Evolutionary conservation across 1,139 yeast genomes (phyloP).

Genomic region (Suhomyces anneliseae): DNA sequence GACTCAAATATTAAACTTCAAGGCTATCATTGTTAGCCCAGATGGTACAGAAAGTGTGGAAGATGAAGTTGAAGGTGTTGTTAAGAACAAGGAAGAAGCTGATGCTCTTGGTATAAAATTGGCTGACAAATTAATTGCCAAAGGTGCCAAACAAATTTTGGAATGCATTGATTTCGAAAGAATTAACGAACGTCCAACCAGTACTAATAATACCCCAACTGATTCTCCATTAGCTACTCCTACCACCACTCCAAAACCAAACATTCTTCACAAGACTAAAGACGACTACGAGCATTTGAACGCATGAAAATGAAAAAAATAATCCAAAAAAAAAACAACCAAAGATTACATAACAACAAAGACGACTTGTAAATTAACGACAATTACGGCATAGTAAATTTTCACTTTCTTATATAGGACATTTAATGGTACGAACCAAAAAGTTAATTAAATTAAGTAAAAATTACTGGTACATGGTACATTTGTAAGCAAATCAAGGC

Average conservation of each 20-base stretch:
- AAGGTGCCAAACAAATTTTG: constrained; percentile 82
- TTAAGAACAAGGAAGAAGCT: constrained; percentile 57
- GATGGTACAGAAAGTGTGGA: constrained; percentile 76
- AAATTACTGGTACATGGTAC: too few relatives aligned
- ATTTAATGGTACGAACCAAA: neutral
- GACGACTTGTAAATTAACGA: neutral
- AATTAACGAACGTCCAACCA: constrained; percentile 43
- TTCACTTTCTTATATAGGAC: neutral
- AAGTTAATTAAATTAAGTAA: too few relatives aligned
- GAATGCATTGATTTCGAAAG: constrained; percentile 76
- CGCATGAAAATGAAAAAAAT: neutral
- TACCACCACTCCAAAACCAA: constrained; percentile 4
- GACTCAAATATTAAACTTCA: constrained; percentile 47
- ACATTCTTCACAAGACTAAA: neutral
- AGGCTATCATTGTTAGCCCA: constrained; percentile 79
- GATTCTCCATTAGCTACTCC: constrained; percentile 8
- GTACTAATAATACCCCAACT: constrained; percentile 12
- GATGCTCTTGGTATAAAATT: constrained; percentile 66
- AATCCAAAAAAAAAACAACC: too few relatives aligned
- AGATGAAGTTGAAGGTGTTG: constrained; percentile 40
- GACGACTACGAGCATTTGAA: neutral
- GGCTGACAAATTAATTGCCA: constrained; percentile 64
- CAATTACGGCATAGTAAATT: neutral
- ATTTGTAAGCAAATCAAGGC: too few relatives aligned
- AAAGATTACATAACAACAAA: too few relatives aligned